A percentile compares a stretch with the other conserved stretches of the same genome.
phyloP scores from a whole-genome alignment of 1,139 yeast genomes.

The Scheffersomyces segobiensis region DNA sequence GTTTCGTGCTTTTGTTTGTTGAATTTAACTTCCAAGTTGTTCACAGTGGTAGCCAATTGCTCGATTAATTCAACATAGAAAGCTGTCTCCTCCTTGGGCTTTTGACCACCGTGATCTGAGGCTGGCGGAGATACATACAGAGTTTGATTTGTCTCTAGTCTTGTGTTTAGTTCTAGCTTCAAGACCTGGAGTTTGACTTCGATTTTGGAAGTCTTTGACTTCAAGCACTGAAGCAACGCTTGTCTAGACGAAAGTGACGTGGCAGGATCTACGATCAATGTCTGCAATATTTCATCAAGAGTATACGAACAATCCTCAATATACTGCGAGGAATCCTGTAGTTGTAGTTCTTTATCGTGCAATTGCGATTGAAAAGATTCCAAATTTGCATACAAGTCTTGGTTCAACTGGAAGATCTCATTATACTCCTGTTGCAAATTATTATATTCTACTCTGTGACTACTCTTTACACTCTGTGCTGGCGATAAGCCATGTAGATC shows the following conservation, averaged over 20 bases:
- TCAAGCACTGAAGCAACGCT: constrained; percentile 19
- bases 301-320: constrained; percentile 17
- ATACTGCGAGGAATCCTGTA: constrained; percentile 15
- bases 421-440: constrained; percentile 31
- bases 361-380: constrained; percentile 36
- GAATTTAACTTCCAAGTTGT: constrained; percentile 24
- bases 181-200: constrained; percentile 28
- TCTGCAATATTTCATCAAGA: constrained; percentile 24
- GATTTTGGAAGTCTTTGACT: constrained; percentile 10
- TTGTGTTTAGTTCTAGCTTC: constrained; percentile 21
- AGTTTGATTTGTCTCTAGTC: constrained; percentile 8
- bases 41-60: constrained; percentile 14
- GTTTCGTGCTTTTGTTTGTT: constrained; percentile 22
- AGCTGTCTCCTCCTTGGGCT: constrained; percentile 11
- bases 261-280: constrained; percentile 19
- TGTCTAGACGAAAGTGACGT: constrained; percentile 19
- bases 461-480: constrained; percentile 3
- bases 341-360: constrained; percentile 24
- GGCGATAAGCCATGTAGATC: constrained; percentile 19
- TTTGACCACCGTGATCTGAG: not conserved
- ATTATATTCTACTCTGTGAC: constrained; percentile 15
- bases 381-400: constrained; percentile 39
- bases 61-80: constrained; percentile 18
- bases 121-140: constrained; percentile 1
- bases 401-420: constrained; percentile 37